These are phyloP conservation scores for Pythium scleroteichum DNA, from an alignment of 352 stramenopile species.

Conservation along the genomic window DNA sequence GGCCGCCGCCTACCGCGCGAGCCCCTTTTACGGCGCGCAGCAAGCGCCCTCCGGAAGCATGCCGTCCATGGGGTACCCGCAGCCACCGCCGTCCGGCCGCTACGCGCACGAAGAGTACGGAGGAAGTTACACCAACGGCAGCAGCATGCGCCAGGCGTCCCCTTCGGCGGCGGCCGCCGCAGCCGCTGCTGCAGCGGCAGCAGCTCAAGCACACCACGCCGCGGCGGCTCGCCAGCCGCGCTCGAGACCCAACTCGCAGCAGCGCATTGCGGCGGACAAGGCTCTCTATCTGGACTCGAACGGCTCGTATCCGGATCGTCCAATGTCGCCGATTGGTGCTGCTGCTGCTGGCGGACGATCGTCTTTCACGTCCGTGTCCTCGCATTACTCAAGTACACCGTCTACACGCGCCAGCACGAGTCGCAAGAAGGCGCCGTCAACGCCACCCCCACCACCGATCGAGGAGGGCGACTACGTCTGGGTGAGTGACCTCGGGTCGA, in stretches of 20 bases:
- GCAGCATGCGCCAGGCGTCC: constrained; percentile 10
- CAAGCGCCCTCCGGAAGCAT: background rate
- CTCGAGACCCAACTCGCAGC: constrained; percentile 13
- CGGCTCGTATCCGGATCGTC: constrained; percentile 9
- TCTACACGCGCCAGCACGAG: background rate
- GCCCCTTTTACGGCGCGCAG: constrained; percentile 17
- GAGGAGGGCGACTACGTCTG: constrained; percentile 76
- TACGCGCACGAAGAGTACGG: constrained; percentile 12
- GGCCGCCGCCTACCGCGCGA: constrained; percentile 5
- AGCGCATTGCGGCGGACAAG: constrained; percentile 11
- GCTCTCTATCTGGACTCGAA: constrained; percentile 9
- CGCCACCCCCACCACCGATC: constrained; percentile 20
- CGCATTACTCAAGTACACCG: constrained; percentile 2
- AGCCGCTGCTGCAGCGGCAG: constrained; percentile 6
- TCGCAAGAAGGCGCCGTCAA: constrained; percentile 8
- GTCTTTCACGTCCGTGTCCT: constrained; percentile 9
- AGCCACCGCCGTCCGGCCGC: background rate
- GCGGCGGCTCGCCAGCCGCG: constrained; percentile 9
- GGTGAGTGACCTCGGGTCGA: constrained; percentile 51
- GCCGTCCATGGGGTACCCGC: constrained; percentile 9
- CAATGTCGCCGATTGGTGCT: constrained; percentile 11
- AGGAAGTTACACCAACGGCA: constrained; percentile 11
- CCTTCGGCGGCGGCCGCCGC: constrained; percentile 8
- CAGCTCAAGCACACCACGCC: constrained; percentile 10
- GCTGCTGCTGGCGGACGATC: constrained; percentile 1